Base-by-base conservation (phyloP, 75 land plant genomes). In the Adiantum capillusveneris region DNA sequence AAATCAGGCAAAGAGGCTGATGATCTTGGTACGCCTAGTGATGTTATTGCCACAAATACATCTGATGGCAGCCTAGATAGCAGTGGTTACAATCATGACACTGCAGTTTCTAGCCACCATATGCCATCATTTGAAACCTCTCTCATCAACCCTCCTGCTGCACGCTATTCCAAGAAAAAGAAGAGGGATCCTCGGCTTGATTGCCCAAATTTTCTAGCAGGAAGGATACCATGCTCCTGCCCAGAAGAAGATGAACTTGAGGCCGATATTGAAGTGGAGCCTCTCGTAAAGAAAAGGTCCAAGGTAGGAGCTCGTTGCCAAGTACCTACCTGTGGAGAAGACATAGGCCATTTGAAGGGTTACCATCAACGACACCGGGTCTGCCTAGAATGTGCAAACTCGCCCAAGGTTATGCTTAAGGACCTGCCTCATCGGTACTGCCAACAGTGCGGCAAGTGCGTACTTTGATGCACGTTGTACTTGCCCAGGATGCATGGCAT, bases 361-460 rank as follows among this genome's bases (percentile, higher is more conserved):
- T 94, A 94, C 59, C 98, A 94, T 53, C 68, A 78, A 54, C 69
- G 98, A 22, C 98, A 94, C 64, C 65, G 91, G 41, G 96, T 94
- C 14, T 94, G 98, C 52, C 57, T 94, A 9, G 22, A 57, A 12
- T 94, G 98, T 56, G 98, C 96, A 0, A 75, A 83, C 62, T 87
- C 98, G 0, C 31, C 68, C 39, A 62, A 72, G 11, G 96, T 94
- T 13, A 16, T 77, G 17, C 59, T 94, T 19, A 83, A 75, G 21
- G 87, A 78, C 11, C 65, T 71, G 21, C 42, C 30, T 29, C 93
- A 81, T 64, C 75, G 98, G 19, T 94, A 94, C 54, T 94, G 98
- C 50, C 98, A 94, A 72, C 98, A 94, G 77, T 94, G 98, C 65
- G 98, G 98, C 75, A 94, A 90, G 98, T 94, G 61, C 72, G 96